These are phyloP conservation scores for Podospora didyma DNA, from an alignment of 495 filamentous ascomycete genomes.

Conservation along the genomic window DNA sequence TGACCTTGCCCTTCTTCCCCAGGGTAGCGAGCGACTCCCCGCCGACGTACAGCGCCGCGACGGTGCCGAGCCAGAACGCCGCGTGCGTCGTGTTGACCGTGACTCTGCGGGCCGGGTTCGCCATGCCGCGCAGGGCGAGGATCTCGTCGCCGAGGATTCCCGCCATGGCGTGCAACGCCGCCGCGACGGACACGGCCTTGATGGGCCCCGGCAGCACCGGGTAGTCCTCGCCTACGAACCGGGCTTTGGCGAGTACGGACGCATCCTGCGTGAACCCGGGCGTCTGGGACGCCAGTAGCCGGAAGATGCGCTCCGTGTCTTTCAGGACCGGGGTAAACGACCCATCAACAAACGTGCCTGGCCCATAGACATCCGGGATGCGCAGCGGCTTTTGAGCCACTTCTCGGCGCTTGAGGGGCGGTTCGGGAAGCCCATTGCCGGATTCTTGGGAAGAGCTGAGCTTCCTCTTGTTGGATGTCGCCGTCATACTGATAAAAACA, in stretches of 20 bases:
- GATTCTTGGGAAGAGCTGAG: too few species aligned
- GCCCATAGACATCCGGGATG: slow-evolving; percentile 20
- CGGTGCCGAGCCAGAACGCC: slow-evolving; percentile 19
- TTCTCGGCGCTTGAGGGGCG: too few species aligned
- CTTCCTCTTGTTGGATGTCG: too few species aligned
- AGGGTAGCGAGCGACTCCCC: slow-evolving; percentile 1
- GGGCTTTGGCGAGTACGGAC: slow-evolving; percentile 15
- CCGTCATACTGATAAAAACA: too few species aligned
- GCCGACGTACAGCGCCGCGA: slow-evolving; percentile 12
- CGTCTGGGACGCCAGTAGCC: slow-evolving; percentile 16
- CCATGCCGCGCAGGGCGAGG: slow-evolving; percentile 14
- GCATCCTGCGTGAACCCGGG: slow-evolving; percentile 22
- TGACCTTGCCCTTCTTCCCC: slow-evolving; percentile 3
- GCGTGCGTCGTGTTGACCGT: slow-evolving; percentile 24
- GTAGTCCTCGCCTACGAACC: slow-evolving; percentile 20
- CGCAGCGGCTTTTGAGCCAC: background rate
- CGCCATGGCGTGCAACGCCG: slow-evolving; percentile 25
- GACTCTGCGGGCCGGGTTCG: slow-evolving; percentile 2
- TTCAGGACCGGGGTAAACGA: slow-evolving; percentile 13
- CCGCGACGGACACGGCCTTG: slow-evolving; percentile 24
- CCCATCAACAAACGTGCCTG: slow-evolving; percentile 20
- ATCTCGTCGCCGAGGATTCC: slow-evolving; percentile 29
- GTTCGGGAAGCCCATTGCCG: too few species aligned
- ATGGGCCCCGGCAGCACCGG: slow-evolving; percentile 26
- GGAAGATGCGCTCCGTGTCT: slow-evolving; percentile 22